A percentile compares a stretch with the other conserved stretches of the same genome.
Evolutionary conservation across 257 asterid species (phyloP).

Genomic region (Solanum phureja): DNA sequence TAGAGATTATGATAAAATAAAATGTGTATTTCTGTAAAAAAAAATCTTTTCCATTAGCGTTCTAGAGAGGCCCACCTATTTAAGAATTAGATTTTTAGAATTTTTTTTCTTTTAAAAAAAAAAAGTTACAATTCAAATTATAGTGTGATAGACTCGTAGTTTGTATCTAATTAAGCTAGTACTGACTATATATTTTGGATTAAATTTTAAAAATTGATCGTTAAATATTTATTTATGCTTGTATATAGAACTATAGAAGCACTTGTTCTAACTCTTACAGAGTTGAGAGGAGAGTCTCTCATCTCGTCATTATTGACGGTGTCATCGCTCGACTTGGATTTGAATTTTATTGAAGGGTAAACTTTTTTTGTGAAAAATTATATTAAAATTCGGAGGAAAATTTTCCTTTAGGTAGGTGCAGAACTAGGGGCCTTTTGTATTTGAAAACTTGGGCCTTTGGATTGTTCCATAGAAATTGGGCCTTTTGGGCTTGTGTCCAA

Average conservation of each 20-base stretch:
- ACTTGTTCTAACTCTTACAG: background rate
- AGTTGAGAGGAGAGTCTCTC: background rate
- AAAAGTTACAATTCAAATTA: background rate
- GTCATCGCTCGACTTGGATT: background rate
- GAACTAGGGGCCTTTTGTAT: constrained; percentile 13
- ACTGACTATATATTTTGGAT: background rate
- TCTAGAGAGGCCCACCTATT: constrained; percentile 58
- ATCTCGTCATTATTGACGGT: background rate
- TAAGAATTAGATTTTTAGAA: background rate
- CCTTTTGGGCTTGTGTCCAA: background rate
- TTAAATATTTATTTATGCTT: no score
- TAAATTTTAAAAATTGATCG: no score
- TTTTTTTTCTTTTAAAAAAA: background rate
- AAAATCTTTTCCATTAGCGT: constrained; percentile 37
- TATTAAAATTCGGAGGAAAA: no score
- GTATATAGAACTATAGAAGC: no score
- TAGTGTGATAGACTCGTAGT: no score
- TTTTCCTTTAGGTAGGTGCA: no score
- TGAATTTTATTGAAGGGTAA: background rate
- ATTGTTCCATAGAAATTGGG: constrained; percentile 44
- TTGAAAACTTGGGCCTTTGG: constrained; percentile 56
- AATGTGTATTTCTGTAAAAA: no score
- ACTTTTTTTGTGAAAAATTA: no score
- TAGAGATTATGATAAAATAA: no score
- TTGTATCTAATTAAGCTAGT: no score